Evolutionary conservation across 306 rosid genomes (phyloP).

Genomic region (Glycine soja): DNA sequence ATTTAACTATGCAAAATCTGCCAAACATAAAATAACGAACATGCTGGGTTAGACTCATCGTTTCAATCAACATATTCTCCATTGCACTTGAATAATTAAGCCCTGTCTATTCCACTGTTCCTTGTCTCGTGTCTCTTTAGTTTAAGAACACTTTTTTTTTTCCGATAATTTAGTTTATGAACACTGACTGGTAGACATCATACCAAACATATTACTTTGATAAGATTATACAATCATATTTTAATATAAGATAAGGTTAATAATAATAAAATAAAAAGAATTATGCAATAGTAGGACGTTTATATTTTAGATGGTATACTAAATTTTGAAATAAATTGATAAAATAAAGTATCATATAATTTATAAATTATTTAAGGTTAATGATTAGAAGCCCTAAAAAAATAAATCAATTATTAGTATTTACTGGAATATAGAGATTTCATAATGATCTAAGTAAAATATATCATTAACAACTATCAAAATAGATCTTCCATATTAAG

Average conservation of each 20-base stretch:
- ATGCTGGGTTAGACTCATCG: not conserved
- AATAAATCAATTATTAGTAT: too few species aligned
- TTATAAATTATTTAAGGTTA: too few species aligned
- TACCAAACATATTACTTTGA: not conserved
- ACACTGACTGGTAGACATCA: not conserved
- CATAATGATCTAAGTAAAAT: too few species aligned
- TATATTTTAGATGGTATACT: not conserved
- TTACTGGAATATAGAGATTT: too few species aligned
- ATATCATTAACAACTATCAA: too few species aligned
- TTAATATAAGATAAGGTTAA: too few species aligned
- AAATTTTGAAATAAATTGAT: not conserved
- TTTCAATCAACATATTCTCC: constrained; percentile 35
- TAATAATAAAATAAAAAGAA: not conserved
- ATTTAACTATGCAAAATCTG: not conserved
- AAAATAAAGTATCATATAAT: too few species aligned
- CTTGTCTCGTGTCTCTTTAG: not conserved
- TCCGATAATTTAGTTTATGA: too few species aligned
- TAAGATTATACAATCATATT: not conserved
- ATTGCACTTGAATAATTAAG: not conserved
- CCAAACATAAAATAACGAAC: not conserved
- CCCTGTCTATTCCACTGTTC: not conserved
- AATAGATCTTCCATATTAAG: not conserved
- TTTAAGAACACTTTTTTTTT: not conserved
- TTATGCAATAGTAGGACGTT: not conserved
- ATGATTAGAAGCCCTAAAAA: too few species aligned